Percentiles rank a stretch among this genome's conserved stretches.
phyloP scores from a whole-genome alignment of 129 eudicot species.

The Centaurea solstitialis region DNA sequence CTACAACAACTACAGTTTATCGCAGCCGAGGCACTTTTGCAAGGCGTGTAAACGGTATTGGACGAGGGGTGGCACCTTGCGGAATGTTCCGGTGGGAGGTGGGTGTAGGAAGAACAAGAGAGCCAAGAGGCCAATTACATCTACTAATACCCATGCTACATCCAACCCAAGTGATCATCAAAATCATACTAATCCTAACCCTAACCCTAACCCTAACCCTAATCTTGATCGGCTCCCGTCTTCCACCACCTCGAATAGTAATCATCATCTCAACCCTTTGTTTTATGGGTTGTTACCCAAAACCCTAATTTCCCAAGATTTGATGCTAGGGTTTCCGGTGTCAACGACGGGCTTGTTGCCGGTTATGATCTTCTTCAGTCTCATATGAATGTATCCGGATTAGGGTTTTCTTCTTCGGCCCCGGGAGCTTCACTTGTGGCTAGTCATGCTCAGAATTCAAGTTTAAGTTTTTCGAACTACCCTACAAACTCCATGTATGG shows the following conservation, averaged over 20 bases:
- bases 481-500: constrained; percentile 30
- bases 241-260: constrained; percentile 39
- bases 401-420: constrained; percentile 68
- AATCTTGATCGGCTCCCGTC: constrained; percentile 29
- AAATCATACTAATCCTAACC: constrained; percentile 24
- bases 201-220: constrained; percentile 17
- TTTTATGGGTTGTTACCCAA: constrained; percentile 54
- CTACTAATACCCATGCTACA: neutral
- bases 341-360: constrained; percentile 16
- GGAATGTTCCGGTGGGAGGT: constrained; percentile 95
- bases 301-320: constrained; percentile 50
- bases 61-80: constrained; percentile 87
- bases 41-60: constrained; percentile 88
- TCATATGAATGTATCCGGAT: constrained; percentile 50
- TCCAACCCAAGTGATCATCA: constrained; percentile 16
- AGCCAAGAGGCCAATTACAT: constrained; percentile 49
- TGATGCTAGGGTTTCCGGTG: constrained; percentile 43
- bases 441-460: constrained; percentile 28
- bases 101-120: constrained; percentile 87
- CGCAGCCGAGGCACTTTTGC: constrained; percentile 91
- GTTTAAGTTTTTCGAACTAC: constrained; percentile 38
- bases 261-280: constrained; percentile 51
- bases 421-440: constrained; percentile 27
- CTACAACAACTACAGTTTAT: constrained; percentile 83
- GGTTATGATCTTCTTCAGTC: constrained; percentile 54